Percentiles rank a stretch among this genome's conserved stretches.
phyloP scores from a whole-genome alignment of 2,329 filamentous ascomycete genomes.

The Dendryphion nanum region DNA sequence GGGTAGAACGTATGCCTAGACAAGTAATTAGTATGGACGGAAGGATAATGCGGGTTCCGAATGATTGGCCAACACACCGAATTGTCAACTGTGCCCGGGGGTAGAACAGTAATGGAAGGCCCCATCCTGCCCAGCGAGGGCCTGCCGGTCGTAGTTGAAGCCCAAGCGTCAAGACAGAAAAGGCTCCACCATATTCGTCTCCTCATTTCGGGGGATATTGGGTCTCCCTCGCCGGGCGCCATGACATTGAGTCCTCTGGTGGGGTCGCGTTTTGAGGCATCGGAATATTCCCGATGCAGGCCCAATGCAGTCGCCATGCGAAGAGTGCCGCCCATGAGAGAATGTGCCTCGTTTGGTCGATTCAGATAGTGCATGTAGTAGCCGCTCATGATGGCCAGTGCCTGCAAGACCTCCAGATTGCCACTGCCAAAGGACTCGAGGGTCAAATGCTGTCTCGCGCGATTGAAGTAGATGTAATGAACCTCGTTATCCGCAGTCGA shows the following conservation, averaged over 20 bases:
- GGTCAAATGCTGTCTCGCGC: slow-evolving; percentile 64
- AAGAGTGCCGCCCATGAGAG: slow-evolving; percentile 67
- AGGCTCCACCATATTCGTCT: slow-evolving; percentile 47
- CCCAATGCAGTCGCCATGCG: slow-evolving; percentile 74
- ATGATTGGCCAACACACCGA: slow-evolving; percentile 21
- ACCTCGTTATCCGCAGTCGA: slow-evolving; percentile 62
- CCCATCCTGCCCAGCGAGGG: slow-evolving; percentile 41
- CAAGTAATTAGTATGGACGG: background rate
- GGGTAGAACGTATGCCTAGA: slow-evolving; percentile 35
- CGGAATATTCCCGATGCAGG: slow-evolving; percentile 63
- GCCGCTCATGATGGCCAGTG: slow-evolving; percentile 68
- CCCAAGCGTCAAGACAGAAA: slow-evolving; percentile 46
- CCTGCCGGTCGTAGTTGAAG: slow-evolving; percentile 43
- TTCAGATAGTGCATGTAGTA: slow-evolving; percentile 79
- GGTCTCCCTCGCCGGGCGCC: slow-evolving; percentile 28
- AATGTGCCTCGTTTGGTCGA: slow-evolving; percentile 73
- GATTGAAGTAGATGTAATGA: slow-evolving; percentile 68
- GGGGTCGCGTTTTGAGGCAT: slow-evolving; percentile 16
- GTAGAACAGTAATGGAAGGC: slow-evolving; percentile 38
- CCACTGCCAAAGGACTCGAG: slow-evolving; percentile 69
- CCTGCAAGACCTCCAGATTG: slow-evolving; percentile 71
- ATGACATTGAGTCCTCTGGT: slow-evolving; percentile 18
- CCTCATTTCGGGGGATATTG: slow-evolving; percentile 39
- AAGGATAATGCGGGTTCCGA: background rate
- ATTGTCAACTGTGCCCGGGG: slow-evolving; percentile 32